Evolutionary conservation across 2,329 filamentous ascomycete genomes (phyloP).

Genomic region (Plectosphaerella sp.): DNA sequence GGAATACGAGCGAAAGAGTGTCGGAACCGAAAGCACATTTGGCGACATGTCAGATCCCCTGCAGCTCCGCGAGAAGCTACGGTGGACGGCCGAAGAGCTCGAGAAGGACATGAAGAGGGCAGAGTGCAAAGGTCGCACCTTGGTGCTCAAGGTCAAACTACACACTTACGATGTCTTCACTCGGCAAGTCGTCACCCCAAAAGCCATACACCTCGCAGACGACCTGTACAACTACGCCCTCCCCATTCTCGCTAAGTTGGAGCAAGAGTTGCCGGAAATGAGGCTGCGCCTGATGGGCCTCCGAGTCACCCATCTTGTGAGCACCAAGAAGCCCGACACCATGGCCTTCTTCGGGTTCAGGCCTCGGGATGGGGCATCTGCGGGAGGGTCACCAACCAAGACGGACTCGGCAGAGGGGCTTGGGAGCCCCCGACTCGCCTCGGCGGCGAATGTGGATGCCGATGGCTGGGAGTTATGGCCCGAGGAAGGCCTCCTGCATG

Average conservation of each 20-base stretch:
- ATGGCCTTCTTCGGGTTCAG: constrained; percentile 74
- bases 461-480: constrained; percentile 65
- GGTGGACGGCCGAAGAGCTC: constrained; percentile 76
- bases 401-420: constrained; percentile 2
- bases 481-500: constrained; percentile 51
- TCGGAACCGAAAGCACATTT: constrained; percentile 92
- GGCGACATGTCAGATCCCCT: constrained; percentile 66
- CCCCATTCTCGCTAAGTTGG: constrained; percentile 78
- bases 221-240: constrained; percentile 80
- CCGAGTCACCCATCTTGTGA: constrained; percentile 81
- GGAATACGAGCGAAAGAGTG: constrained; percentile 86
- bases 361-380: constrained; percentile 15
- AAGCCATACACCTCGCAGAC: constrained; percentile 66
- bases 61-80: constrained; percentile 71
- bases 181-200: constrained; percentile 70
- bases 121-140: constrained; percentile 82
- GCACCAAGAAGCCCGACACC: constrained; percentile 74
- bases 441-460: constrained; percentile 24
- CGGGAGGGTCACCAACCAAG: constrained; percentile 12
- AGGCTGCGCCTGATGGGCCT: constrained; percentile 83
- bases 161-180: constrained; percentile 92
- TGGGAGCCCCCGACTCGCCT: constrained; percentile 22
- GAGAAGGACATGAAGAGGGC: constrained; percentile 79
- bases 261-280: constrained; percentile 77
- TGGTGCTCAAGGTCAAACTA: constrained; percentile 89